Percentiles rank a stretch among this genome's conserved stretches.
phyloP scores from a whole-genome alignment of 768 basidiomycete species.

The Auricularia auricula-judae region DNA sequence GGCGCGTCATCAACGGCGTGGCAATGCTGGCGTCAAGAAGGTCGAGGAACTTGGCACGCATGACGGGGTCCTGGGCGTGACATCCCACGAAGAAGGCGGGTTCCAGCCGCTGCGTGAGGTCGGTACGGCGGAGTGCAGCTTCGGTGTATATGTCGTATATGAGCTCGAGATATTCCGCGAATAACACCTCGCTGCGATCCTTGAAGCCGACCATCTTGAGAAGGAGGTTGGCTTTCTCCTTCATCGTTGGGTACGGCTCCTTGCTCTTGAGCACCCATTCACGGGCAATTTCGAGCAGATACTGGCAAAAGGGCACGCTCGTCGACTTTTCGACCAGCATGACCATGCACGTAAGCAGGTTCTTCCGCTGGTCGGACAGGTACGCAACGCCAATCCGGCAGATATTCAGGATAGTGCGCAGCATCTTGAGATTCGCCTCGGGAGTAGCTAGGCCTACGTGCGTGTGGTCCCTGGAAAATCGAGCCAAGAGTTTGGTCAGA shows the following conservation, averaged over 20 bases:
- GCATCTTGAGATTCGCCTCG: slow-evolving; percentile 50
- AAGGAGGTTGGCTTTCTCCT: slow-evolving; percentile 85
- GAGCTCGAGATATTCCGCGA: slow-evolving; percentile 74
- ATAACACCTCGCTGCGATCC: slow-evolving; percentile 64
- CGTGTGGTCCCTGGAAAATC: slow-evolving; percentile 81
- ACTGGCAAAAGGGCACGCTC: slow-evolving; percentile 64
- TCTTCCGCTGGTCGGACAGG: slow-evolving; percentile 78
- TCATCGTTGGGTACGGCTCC: slow-evolving; percentile 82
- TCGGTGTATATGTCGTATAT: slow-evolving; percentile 94
- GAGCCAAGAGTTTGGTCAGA: slow-evolving; percentile 76
- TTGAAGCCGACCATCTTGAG: slow-evolving; percentile 84
- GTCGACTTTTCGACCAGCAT: slow-evolving; percentile 86
- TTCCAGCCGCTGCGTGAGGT: slow-evolving; percentile 87
- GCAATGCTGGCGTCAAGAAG: slow-evolving; percentile 84
- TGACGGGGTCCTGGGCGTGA: slow-evolving; percentile 62
- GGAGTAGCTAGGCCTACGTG: slow-evolving; percentile 32
- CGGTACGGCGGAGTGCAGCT: slow-evolving; percentile 73
- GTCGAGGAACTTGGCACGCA: slow-evolving; percentile 82
- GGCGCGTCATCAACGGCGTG: slow-evolving; percentile 63
- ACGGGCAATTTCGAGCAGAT: slow-evolving; percentile 74
- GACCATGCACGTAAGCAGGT: slow-evolving; percentile 65
- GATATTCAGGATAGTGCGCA: slow-evolving; percentile 77
- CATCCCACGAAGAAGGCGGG: slow-evolving; percentile 89
- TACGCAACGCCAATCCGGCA: slow-evolving; percentile 69
- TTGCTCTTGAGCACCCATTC: slow-evolving; percentile 85